A percentile compares a stretch with the other conserved stretches of the same genome.
phyloP scores from a whole-genome alignment of 768 basidiomycete species.

The Termitomyces sp. region DNA sequence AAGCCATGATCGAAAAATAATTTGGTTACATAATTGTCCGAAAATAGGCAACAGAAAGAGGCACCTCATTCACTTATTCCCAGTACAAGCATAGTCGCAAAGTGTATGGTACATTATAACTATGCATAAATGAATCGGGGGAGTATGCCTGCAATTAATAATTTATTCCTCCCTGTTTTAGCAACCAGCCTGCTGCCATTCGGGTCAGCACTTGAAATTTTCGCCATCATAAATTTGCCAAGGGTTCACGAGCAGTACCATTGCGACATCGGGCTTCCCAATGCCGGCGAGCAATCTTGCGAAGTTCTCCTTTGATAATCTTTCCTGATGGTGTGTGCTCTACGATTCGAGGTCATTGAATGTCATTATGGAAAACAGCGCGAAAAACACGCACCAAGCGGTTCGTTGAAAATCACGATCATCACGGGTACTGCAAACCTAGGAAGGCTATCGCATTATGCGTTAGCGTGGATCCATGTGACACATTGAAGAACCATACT shows the following conservation, averaged over 20 bases:
- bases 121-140: not conserved
- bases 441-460: slow-evolving; percentile 29
- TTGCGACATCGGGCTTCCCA: slow-evolving; percentile 34
- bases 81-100: too few species aligned
- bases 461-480: slow-evolving; percentile 9
- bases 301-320: slow-evolving; percentile 46
- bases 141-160: not conserved
- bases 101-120: not conserved
- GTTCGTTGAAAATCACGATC: slow-evolving; percentile 40
- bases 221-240: slow-evolving; percentile 27
- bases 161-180: not conserved
- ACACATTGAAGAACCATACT: slow-evolving; percentile 24
- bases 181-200: not conserved
- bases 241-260: slow-evolving; percentile 27
- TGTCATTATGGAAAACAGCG: not conserved
- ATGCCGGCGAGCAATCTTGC: slow-evolving; percentile 35
- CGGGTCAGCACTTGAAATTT: not conserved
- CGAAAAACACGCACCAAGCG: slow-evolving; percentile 36
- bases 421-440: slow-evolving; percentile 57
- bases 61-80: too few species aligned
- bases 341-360: slow-evolving; percentile 14
- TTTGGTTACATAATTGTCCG: not conserved
- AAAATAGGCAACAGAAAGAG: not conserved
- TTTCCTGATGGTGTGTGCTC: slow-evolving; percentile 57
- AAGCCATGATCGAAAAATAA: not conserved